Base-by-base conservation (phyloP, 2,329 filamentous ascomycete genomes). In the Dothidotthia symphoricarpi region DNA sequence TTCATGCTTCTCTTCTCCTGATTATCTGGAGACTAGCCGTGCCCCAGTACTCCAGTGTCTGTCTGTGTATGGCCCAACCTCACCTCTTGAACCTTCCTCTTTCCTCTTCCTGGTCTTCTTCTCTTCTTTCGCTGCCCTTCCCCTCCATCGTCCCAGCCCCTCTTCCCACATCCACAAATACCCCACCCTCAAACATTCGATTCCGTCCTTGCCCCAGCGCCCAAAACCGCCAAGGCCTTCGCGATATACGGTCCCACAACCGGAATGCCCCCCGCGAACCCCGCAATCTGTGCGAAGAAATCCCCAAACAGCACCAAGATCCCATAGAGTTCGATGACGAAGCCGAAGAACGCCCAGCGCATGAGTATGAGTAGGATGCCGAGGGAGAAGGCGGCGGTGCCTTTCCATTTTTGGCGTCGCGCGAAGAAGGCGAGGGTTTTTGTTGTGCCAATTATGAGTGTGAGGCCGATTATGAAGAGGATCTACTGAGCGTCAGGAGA, bases 391-490 rank as follows among this genome's bases (percentile, higher is more conserved):
- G 90, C 90, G 4, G 83, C 83, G 1, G 88, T 96, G 49, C 93
- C 93, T 63, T 89, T 89, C 59, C 88, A 80, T 70, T 98, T 98
- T 65, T 96, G 88, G 56, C 83, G 84, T 45, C 93, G 85, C 34
- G 89, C 87, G 75, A 98, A 98, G 81, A 98, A 98, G 64, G 86
- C 75, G 49, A 91, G 75, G 0, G 93, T 97, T 67, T 96, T 96
- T 67, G 86, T 80, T 16, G 88, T 80, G 28, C 93, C 93, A 71
- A 98, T 95, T 59, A 97, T 94, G 43, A 97, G 85, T 19, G 90
- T 95, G 16, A 98, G 81, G 67, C 93, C 93, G 72, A 95, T 88
- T 37, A 98, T 81, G 77, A 98, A 97, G 67, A 98, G 88, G 68
- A 98, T 94, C 88, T 95, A 17, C 28, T 29, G 16, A 28, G 39